Percentiles rank a stretch among this genome's conserved stretches.
phyloP scores from a whole-genome alignment of 352 stramenopile species.

The Aphanomyces astaci region DNA sequence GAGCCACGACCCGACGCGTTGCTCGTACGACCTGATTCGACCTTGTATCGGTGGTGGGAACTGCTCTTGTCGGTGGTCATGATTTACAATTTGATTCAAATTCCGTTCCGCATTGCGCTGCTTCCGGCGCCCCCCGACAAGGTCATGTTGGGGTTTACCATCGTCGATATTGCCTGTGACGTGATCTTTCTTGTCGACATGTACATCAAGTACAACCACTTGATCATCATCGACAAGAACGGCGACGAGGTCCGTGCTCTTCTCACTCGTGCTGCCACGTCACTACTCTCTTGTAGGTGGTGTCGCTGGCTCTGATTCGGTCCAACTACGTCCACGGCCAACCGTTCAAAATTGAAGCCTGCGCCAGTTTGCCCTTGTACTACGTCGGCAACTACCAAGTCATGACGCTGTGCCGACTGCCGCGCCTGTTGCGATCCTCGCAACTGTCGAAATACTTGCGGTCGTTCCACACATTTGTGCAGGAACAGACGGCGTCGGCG shows the following conservation, averaged over 20 bases:
- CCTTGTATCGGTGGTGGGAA: conserved; percentile 26
- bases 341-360: conserved; percentile 27
- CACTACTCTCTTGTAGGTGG: conserved; percentile 13
- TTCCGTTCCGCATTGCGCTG: conserved; percentile 29
- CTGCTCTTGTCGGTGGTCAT: conserved; percentile 27
- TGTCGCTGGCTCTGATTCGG: conserved; percentile 24
- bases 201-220: conserved; percentile 31
- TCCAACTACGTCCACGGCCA: conserved; percentile 27
- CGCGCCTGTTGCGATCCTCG: conserved; percentile 27
- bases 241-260: background rate
- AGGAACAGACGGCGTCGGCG: conserved; percentile 1
- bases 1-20: background rate
- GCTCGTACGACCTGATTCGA: background rate
- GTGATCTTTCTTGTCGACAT: conserved; percentile 30
- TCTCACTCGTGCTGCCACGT: background rate
- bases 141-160: conserved; percentile 27
- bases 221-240: conserved; percentile 23
- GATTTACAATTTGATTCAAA: conserved; percentile 35
- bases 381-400: conserved; percentile 32
- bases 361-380: conserved; percentile 29
- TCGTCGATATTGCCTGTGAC: conserved; percentile 29
- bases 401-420: conserved; percentile 34
- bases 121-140: conserved; percentile 18
- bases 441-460: conserved; percentile 29
- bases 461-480: conserved; percentile 26